A percentile compares a stretch with the other conserved stretches of the same genome.
Evolutionary conservation across 2,329 filamentous ascomycete genomes (phyloP).

Genomic region (Fusarium irregulare): DNA sequence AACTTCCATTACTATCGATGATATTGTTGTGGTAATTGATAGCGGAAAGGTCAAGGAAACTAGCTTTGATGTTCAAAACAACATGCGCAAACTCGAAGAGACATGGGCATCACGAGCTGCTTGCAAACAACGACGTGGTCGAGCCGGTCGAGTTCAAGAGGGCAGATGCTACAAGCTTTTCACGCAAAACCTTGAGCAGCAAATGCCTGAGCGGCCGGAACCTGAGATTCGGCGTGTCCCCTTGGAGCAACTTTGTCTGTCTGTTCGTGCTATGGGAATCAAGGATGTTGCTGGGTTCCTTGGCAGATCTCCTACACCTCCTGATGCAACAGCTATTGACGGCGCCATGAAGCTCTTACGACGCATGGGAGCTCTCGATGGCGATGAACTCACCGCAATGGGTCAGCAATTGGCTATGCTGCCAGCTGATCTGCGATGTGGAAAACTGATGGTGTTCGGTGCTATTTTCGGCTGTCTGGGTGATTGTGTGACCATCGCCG

Average conservation of each 20-base stretch:
- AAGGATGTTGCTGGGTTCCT: constrained; percentile 84
- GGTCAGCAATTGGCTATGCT: constrained; percentile 95
- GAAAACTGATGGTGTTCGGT: constrained; percentile 95
- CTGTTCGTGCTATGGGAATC: constrained; percentile 94
- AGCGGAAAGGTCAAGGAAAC: constrained; percentile 97
- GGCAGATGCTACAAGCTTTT: constrained; percentile 97
- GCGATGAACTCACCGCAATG: constrained; percentile 87
- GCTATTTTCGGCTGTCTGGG: constrained; percentile 94
- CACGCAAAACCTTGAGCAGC: constrained; percentile 83
- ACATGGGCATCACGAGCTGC: constrained; percentile 95
- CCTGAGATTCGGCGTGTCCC: constrained; percentile 95
- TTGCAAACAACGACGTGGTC: constrained; percentile 92
- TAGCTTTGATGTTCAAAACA: constrained; percentile 89
- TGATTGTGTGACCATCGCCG: constrained; percentile 86
- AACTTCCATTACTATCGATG: constrained; percentile 98
- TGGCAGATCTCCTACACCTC: constrained; percentile 87
- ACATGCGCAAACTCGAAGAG: constrained; percentile 94
- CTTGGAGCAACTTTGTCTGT: constrained; percentile 92
- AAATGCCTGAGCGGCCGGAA: constrained; percentile 89
- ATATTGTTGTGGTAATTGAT: constrained; percentile 95
- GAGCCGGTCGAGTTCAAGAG: constrained; percentile 91
- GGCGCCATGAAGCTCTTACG: constrained; percentile 82
- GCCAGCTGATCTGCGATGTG: constrained; percentile 90
- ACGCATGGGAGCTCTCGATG: constrained; percentile 89
- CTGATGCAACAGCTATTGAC: constrained; percentile 85